phyloP scores from a whole-genome alignment of 495 filamentous ascomycete genomes.

The Amorphotheca resinae region DNA sequence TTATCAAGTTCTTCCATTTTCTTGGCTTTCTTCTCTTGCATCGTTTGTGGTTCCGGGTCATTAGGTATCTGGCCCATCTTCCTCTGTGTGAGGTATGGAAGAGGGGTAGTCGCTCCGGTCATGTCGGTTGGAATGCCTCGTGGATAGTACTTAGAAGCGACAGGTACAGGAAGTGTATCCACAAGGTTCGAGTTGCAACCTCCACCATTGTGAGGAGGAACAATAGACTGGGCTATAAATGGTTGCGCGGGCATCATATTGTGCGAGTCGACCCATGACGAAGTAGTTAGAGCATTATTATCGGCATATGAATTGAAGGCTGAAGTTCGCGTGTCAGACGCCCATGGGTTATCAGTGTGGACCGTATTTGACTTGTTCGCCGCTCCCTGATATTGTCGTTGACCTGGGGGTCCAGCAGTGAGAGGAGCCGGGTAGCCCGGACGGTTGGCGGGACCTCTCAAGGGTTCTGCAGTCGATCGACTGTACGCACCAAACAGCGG shows the following conservation, averaged over 20 bases:
- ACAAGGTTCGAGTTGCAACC: neutral
- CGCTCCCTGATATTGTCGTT: constrained; percentile 9
- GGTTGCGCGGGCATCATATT: neutral
- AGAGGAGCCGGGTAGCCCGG: constrained; percentile 18
- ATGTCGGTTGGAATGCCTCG: constrained; percentile 8
- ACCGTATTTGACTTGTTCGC: neutral
- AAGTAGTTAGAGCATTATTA: neutral
- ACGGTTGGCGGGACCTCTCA: neutral
- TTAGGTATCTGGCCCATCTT: neutral
- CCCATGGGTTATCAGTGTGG: neutral
- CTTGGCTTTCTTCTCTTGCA: neutral
- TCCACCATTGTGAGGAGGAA: neutral
- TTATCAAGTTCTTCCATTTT: constrained; percentile 4
- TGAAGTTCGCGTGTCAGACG: neutral
- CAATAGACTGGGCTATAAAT: neutral
- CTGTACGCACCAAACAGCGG: constrained; percentile 4
- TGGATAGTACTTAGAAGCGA: constrained; percentile 15
- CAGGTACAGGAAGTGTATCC: constrained; percentile 8
- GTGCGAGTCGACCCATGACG: neutral
- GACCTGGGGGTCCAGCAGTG: constrained; percentile 22
- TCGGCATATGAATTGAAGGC: neutral
- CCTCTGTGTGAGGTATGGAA: neutral
- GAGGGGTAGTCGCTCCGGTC: constrained; percentile 2
- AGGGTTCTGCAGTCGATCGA: neutral
- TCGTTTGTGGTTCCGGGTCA: neutral